phyloP scores from a whole-genome alignment of 2,329 filamentous ascomycete species.

The Hypoxylon sp. region DNA sequence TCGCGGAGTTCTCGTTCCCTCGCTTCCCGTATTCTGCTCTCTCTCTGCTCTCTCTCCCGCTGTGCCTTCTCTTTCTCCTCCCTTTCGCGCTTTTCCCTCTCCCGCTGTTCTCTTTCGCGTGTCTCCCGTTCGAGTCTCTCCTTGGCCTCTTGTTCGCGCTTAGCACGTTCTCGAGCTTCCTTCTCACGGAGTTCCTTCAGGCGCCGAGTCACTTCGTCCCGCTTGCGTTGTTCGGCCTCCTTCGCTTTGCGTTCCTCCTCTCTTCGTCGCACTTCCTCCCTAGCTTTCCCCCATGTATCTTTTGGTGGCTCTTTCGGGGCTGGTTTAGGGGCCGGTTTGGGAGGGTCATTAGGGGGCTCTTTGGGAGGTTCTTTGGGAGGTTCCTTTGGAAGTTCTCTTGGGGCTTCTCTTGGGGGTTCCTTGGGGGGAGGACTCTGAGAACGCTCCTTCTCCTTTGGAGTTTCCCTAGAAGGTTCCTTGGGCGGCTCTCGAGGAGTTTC shows the following conservation, averaged over 20 bases:
- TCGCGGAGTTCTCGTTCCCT: constrained; percentile 51
- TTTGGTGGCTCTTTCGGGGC: constrained; percentile 47
- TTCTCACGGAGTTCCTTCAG: constrained; percentile 68
- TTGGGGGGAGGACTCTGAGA: constrained; percentile 10
- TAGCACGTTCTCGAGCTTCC: constrained; percentile 53
- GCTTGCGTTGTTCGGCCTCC: constrained; percentile 70
- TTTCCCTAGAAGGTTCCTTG: constrained; percentile 7
- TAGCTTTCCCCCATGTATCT: constrained; percentile 74
- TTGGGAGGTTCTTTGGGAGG: constrained; percentile 15
- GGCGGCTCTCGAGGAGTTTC: constrained; percentile 8
- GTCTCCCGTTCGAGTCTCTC: constrained; percentile 54
- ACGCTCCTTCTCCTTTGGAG: constrained; percentile 11
- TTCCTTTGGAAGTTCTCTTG: constrained; percentile 26
- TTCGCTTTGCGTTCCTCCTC: constrained; percentile 73
- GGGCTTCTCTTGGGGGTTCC: constrained; percentile 14
- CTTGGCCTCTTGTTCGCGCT: constrained; percentile 49
- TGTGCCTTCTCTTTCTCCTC: constrained; percentile 51
- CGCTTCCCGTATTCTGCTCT: constrained; percentile 50
- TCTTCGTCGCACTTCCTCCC: constrained; percentile 72
- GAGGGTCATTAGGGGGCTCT: constrained; percentile 17
- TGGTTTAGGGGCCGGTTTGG: constrained; percentile 20
- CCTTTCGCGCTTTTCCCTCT: constrained; percentile 51
- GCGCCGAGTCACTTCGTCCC: constrained; percentile 65
- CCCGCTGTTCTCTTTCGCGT: constrained; percentile 49
- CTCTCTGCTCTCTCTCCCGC: constrained; percentile 50